Evolutionary conservation across 805 yeast genomes (phyloP).

Genomic region (Teunomyces gatunensis): DNA sequence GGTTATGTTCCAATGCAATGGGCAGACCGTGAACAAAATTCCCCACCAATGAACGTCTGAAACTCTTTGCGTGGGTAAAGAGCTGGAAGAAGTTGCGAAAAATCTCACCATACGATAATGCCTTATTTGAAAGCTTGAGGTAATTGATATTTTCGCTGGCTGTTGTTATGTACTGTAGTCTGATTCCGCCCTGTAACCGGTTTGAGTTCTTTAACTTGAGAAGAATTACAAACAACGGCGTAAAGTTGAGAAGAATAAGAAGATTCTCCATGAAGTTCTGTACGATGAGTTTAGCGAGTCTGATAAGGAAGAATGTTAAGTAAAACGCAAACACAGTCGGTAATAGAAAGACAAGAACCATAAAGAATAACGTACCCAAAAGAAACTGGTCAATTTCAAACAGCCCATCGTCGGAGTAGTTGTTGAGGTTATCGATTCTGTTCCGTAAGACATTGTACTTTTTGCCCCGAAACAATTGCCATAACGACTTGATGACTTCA

Average conservation of each 20-base stretch:
- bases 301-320: slow-evolving; percentile 60
- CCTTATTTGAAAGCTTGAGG: slow-evolving; percentile 32
- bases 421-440: slow-evolving; percentile 78
- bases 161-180: slow-evolving; percentile 23
- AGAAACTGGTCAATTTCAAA: slow-evolving; percentile 85
- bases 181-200: slow-evolving; percentile 54
- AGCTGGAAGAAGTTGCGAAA: slow-evolving; percentile 28
- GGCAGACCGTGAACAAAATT: slow-evolving; percentile 28
- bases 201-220: slow-evolving; percentile 77
- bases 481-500: slow-evolving; percentile 64
- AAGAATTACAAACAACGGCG: slow-evolving; percentile 81
- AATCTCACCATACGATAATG: slow-evolving; percentile 36
- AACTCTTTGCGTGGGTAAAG: slow-evolving; percentile 28
- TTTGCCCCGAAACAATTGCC: slow-evolving; percentile 84
- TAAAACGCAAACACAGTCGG: slow-evolving; percentile 92
- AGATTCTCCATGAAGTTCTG: slow-evolving; percentile 55
- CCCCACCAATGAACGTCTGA: slow-evolving; percentile 18
- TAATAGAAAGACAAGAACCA: slow-evolving; percentile 68
- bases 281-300: slow-evolving; percentile 49
- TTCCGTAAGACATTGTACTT: slow-evolving; percentile 80
- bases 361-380: slow-evolving; percentile 85
- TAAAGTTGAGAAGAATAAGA: slow-evolving; percentile 70
- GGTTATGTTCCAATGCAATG: slow-evolving; percentile 22
- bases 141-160: slow-evolving; percentile 19
- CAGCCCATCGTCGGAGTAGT: slow-evolving; percentile 18